Percentiles rank a stretch among this genome's conserved stretches.
These are phyloP conservation scores for Ploettnerulaceae sp. DNA, from an alignment of 2,329 filamentous ascomycete species.

Conservation along the genomic window DNA sequence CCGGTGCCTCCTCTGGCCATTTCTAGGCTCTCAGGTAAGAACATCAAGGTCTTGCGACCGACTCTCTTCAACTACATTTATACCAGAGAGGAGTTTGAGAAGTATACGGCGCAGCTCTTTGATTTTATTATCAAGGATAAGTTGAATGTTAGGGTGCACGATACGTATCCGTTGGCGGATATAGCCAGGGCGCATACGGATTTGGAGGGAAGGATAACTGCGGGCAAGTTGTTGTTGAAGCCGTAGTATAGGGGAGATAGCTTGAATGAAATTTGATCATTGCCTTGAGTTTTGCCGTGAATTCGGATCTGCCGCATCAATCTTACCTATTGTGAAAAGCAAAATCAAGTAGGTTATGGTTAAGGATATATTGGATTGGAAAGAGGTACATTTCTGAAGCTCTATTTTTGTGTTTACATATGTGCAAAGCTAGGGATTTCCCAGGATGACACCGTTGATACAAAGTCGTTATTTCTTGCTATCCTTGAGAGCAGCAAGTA, in stretches of 20 bases:
- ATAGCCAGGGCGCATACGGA: conserved; percentile 69
- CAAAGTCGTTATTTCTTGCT: conserved; percentile 13
- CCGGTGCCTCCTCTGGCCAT: conserved; percentile 64
- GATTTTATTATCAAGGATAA: conserved; percentile 63
- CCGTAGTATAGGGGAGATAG: conserved; percentile 38
- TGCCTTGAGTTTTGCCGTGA: no score
- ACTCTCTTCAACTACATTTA: conserved; percentile 65
- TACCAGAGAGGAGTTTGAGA: conserved; percentile 65
- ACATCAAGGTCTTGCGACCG: conserved; percentile 71
- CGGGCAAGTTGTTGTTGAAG: conserved; percentile 75
- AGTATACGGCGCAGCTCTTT: conserved; percentile 69
- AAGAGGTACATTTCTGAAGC: no score
- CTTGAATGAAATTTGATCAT: no score
- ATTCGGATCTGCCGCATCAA: no score
- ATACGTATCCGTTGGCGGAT: conserved; percentile 71
- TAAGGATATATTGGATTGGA: no score
- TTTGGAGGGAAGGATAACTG: conserved; percentile 76
- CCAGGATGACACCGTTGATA: no score
- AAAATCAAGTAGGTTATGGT: no score
- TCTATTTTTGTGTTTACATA: conserved; percentile 8
- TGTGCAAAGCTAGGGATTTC: no score
- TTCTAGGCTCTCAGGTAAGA: conserved; percentile 62
- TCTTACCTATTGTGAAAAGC: no score
- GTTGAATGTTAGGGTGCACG: conserved; percentile 68
- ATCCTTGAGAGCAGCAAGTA: conserved; percentile 61